phyloP scores from a whole-genome alignment of 495 filamentous ascomycete genomes.

The Penicillium subrubescens region DNA sequence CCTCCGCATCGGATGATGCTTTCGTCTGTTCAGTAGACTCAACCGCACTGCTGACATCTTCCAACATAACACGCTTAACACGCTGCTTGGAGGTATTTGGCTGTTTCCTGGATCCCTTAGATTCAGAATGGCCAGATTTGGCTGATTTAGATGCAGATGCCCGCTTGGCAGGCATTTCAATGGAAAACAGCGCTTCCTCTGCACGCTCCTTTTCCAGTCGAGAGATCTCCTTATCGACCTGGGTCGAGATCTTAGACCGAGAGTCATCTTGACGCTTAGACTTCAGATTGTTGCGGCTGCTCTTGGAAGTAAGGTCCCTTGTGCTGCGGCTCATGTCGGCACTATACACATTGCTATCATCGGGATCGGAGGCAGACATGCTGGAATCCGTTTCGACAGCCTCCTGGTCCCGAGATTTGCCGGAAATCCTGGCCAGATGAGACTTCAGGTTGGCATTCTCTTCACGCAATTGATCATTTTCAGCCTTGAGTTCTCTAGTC shows the following conservation, averaged over 20 bases:
- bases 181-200: constrained; percentile 50
- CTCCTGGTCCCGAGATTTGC: constrained; percentile 32
- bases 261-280: constrained; percentile 37
- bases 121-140: constrained; percentile 25
- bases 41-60: constrained; percentile 38
- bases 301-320: constrained; percentile 40
- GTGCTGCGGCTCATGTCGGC: constrained; percentile 34
- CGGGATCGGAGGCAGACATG: constrained; percentile 30
- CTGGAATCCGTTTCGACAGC: constrained; percentile 36
- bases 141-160: constrained; percentile 25
- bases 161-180: constrained; percentile 36
- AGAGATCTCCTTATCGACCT: constrained; percentile 49
- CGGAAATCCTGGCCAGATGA: constrained; percentile 35
- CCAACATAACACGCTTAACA: constrained; percentile 47
- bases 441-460: constrained; percentile 52
- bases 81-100: constrained; percentile 49
- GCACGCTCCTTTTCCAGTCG: constrained; percentile 46
- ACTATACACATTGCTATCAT: constrained; percentile 40
- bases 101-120: constrained; percentile 31
- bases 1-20: constrained; percentile 33
- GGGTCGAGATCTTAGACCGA: constrained; percentile 36
- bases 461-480: constrained; percentile 51
- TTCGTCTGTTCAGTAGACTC: constrained; percentile 41
- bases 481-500: constrained; percentile 62
- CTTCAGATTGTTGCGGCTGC: constrained; percentile 35